Evolutionary conservation across 2,329 filamentous ascomycete genomes (phyloP).

Genomic region (Fusarium agapanthi): DNA sequence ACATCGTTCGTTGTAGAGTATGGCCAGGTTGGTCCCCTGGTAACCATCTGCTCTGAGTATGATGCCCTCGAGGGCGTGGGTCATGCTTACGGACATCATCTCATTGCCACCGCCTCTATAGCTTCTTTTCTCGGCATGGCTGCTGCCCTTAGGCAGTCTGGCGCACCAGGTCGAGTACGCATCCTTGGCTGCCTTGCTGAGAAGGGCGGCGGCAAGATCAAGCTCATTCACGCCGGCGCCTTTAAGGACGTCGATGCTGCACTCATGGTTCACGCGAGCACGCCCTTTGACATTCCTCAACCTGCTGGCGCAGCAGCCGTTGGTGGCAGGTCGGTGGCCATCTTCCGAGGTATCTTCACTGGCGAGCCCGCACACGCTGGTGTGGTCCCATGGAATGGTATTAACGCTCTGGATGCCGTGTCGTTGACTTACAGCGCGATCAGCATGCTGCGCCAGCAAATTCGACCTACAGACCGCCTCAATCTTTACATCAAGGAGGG

Average conservation of each 20-base stretch:
- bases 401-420: background rate
- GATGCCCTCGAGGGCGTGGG: background rate
- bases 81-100: background rate
- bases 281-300: background rate
- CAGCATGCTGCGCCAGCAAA: background rate
- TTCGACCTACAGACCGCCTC: background rate
- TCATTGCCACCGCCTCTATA: background rate
- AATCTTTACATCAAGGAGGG: background rate
- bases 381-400: background rate
- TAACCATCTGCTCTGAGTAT: background rate
- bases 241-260: background rate
- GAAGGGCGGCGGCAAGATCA: background rate
- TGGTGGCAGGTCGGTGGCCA: background rate
- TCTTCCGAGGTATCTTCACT: background rate
- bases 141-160: background rate
- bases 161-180: background rate
- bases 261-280: background rate
- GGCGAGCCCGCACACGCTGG: background rate
- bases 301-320: background rate
- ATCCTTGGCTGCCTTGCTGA: background rate
- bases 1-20: background rate
- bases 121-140: background rate
- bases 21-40: background rate
- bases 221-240: background rate
- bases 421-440: background rate